Percentiles rank a stretch among this genome's conserved stretches.
Conservation (phyloP, 331 rosid species). For the Pyrus hybrid region DNA sequence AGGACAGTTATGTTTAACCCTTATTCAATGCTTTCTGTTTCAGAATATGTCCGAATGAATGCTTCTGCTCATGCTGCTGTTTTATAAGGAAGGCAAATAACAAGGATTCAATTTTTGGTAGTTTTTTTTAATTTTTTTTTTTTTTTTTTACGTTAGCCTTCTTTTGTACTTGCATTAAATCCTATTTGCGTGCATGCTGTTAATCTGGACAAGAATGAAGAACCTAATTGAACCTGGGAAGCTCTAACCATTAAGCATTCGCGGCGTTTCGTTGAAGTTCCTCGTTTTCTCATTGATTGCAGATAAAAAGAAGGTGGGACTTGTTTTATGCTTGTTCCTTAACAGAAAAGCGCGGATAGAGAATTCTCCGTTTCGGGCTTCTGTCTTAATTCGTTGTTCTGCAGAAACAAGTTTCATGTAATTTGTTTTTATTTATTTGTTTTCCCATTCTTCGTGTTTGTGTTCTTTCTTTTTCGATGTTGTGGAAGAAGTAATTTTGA, state of each 20-base stretch:
- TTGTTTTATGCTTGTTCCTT: background rate
- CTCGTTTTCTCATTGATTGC: background rate
- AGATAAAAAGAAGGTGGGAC: background rate
- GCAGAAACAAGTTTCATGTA: background rate
- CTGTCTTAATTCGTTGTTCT: background rate
- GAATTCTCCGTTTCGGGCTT: background rate
- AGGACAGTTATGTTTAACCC: background rate
- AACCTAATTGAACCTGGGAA: slow-evolving; percentile 6
- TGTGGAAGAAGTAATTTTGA: background rate
- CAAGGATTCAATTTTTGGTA: background rate
- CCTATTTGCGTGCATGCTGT: background rate
- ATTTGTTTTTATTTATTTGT: background rate
- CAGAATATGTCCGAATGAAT: background rate
- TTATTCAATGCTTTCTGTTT: background rate
- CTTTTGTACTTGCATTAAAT: background rate
- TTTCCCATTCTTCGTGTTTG: background rate
- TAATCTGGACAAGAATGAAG: background rate
- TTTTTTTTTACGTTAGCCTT: background rate
- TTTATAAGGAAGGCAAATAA: background rate
- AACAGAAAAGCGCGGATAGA: background rate
- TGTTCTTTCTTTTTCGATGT: background rate
- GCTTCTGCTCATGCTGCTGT: background rate
- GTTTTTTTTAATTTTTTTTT: background rate
- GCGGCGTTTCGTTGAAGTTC: background rate
- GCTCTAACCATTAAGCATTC: background rate